A percentile compares a stretch with the other conserved stretches of the same genome.
phyloP scores from a whole-genome alignment of 805 yeast genomes.

The Candida broadrunensis region DNA sequence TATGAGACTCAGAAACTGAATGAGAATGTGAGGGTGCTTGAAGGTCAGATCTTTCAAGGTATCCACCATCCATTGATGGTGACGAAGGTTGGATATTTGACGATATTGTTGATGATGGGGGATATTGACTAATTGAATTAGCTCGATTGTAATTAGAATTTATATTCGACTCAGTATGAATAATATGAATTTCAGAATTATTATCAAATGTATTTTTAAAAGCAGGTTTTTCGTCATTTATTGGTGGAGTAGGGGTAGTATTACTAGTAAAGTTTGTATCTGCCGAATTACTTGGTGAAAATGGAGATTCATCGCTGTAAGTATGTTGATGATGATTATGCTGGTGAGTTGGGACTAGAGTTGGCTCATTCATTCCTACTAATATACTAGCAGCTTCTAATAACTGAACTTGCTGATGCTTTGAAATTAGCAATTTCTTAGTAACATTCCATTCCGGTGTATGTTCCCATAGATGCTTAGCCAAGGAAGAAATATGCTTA shows the following conservation, averaged over 20 bases:
- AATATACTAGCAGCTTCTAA: slow-evolving; percentile 75
- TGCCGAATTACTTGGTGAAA: slow-evolving; percentile 10
- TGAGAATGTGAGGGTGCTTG: slow-evolving; percentile 1
- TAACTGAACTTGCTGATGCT: slow-evolving; percentile 84
- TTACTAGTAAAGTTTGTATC: slow-evolving; percentile 7
- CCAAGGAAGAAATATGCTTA: slow-evolving; percentile 82
- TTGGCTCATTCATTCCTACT: slow-evolving; percentile 63
- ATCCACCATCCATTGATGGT: slow-evolving; percentile 25
- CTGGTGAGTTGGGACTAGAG: slow-evolving; percentile 1
- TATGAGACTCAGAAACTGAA: slow-evolving; percentile 10
- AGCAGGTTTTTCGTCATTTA: slow-evolving; percentile 3
- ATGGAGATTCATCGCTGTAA: slow-evolving; percentile 5
- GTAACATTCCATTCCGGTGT: slow-evolving; percentile 94
- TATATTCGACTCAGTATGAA: neutral
- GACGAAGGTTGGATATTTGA: slow-evolving; percentile 6
- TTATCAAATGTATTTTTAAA: slow-evolving; percentile 8
- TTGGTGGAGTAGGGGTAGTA: slow-evolving; percentile 13
- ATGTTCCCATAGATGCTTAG: slow-evolving; percentile 90
- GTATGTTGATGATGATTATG: neutral
- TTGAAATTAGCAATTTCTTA: slow-evolving; percentile 73
- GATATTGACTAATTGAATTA: slow-evolving; percentile 43
- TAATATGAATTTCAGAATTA: neutral
- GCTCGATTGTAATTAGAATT: slow-evolving; percentile 22
- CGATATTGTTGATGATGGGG: slow-evolving; percentile 28
- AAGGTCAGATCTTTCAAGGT: slow-evolving; percentile 18